A percentile compares a stretch with the other conserved stretches of the same genome.
phyloP scores from a whole-genome alignment of 148 eudicot genomes.

The Euryodendron excelsum region DNA sequence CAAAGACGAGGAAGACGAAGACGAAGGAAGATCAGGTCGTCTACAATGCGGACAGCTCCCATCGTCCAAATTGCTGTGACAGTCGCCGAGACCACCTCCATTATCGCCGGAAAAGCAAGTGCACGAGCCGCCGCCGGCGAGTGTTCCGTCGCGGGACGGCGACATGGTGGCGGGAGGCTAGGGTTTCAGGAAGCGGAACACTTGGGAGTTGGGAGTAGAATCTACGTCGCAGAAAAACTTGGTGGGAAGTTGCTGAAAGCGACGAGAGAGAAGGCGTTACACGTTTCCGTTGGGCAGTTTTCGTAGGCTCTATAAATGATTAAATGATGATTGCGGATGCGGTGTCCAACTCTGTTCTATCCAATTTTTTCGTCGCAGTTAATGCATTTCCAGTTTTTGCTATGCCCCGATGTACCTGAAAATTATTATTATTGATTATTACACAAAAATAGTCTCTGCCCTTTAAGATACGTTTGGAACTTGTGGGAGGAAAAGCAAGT shows the following conservation, averaged over 20 bases:
- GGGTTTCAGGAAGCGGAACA: slow-evolving; percentile 12
- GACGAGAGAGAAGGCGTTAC: slow-evolving; percentile 10
- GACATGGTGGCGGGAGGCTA: slow-evolving; percentile 17
- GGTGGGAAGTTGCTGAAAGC: slow-evolving; percentile 23
- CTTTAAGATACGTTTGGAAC: no score
- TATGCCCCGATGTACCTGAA: no score
- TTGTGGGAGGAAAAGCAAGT: no score
- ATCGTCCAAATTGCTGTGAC: background rate
- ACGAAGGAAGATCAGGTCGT: slow-evolving; percentile 31
- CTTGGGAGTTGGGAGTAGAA: background rate
- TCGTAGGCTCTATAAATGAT: background rate
- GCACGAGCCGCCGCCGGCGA: slow-evolving; percentile 1
- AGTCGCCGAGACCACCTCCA: slow-evolving; percentile 1
- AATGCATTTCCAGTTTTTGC: no score
- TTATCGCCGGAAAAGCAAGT: slow-evolving; percentile 6
- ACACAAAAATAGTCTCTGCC: no score
- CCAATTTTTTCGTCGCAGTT: background rate
- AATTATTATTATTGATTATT: no score
- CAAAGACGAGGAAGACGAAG: slow-evolving; percentile 50
- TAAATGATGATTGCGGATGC: no score
- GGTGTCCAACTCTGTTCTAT: no score
- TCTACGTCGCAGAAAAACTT: background rate
- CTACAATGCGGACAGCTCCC: slow-evolving; percentile 45
- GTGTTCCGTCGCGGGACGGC: slow-evolving; percentile 22
- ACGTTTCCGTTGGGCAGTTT: background rate